phyloP scores from a whole-genome alignment of 2,329 filamentous ascomycete species.

The Alternaria solani region DNA sequence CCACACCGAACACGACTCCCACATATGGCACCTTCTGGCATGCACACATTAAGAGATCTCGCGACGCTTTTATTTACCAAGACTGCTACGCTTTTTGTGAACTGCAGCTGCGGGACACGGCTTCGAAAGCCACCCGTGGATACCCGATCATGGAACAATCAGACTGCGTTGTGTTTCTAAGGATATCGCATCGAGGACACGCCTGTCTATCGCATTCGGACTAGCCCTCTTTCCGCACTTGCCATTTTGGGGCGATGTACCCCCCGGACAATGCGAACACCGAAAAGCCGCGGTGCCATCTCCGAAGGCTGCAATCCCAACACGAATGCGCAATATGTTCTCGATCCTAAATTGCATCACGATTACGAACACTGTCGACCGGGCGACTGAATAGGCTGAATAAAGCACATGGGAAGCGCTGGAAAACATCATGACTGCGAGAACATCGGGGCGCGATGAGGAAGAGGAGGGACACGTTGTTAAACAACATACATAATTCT shows the following conservation, averaged over 20 bases:
- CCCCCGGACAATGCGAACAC: neutral
- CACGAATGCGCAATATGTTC: neutral
- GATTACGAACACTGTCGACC: neutral
- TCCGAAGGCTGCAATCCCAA: neutral
- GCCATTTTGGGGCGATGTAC: neutral
- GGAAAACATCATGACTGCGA: neutral
- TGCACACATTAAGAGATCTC: neutral
- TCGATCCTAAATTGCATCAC: neutral
- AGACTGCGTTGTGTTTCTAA: neutral
- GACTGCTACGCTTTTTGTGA: neutral
- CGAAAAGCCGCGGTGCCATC: neutral
- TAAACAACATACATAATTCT: neutral
- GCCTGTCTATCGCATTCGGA: neutral
- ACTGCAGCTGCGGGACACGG: neutral
- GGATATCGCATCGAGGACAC: neutral
- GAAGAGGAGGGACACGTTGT: neutral
- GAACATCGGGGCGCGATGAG: neutral
- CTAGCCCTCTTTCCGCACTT: neutral
- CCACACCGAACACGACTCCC: neutral
- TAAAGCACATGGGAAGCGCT: neutral
- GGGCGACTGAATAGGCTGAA: neutral
- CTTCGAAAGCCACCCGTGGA: neutral
- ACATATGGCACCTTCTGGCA: neutral
- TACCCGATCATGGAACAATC: neutral
- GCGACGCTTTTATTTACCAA: neutral